Conservation (phyloP, 129 eudicot genomes). For the Smallanthus sonchifolius region DNA sequence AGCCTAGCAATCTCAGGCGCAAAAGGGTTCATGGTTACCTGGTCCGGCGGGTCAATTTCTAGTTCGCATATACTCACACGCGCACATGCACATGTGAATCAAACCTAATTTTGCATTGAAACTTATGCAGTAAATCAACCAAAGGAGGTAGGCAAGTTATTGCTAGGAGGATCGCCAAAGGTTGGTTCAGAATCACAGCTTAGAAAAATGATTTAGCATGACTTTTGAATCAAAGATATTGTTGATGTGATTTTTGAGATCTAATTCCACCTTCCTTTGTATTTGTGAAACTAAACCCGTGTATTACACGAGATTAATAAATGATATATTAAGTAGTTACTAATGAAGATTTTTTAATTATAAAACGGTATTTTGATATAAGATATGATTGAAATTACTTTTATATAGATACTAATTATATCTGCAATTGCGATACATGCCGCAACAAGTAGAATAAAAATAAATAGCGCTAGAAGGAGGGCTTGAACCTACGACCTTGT, state of each 20-base stretch:
- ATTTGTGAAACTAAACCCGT: too few relatives aligned
- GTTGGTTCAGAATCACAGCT: slow-evolving; percentile 67
- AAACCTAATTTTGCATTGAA: not conserved
- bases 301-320: too few relatives aligned
- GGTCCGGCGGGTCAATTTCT: slow-evolving; percentile 45
- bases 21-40: slow-evolving; percentile 68
- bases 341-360: too few relatives aligned
- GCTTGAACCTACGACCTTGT: slow-evolving; percentile 99
- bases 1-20: slow-evolving; percentile 75
- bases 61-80: too few relatives aligned
- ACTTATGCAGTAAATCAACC: slow-evolving; percentile 56
- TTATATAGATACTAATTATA: too few relatives aligned
- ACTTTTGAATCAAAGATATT: not conserved
- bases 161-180: slow-evolving; percentile 76
- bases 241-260: not conserved
- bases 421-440: too few relatives aligned
- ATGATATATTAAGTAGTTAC: too few relatives aligned
- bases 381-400: too few relatives aligned
- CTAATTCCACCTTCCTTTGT: not conserved
- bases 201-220: slow-evolving; percentile 14
- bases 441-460: too few relatives aligned
- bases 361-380: too few relatives aligned
- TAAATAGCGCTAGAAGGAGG: slow-evolving; percentile 96
- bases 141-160: slow-evolving; percentile 74
- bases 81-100: not conserved